A percentile compares a stretch with the other conserved stretches of the same genome.
Conservation (phyloP, 2,329 filamentous ascomycete species). For the Orbilia oligospora region DNA sequence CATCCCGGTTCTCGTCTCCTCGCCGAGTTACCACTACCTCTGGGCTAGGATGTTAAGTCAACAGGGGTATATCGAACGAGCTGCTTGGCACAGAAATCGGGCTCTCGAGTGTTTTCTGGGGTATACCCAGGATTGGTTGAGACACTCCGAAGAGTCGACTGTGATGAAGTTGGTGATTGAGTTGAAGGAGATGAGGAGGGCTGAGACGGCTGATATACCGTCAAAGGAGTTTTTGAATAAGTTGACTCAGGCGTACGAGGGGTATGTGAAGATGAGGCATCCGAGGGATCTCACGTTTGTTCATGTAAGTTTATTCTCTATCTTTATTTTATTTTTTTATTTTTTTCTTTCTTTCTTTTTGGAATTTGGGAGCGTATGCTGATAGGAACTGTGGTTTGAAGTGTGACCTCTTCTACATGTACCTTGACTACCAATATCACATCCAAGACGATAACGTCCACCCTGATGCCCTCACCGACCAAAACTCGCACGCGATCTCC, state of each 20-base stretch:
- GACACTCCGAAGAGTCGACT: constrained; percentile 14
- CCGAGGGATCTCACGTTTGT: constrained; percentile 37
- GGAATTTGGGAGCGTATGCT: background rate
- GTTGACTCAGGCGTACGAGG: constrained; percentile 27
- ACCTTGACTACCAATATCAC: constrained; percentile 31
- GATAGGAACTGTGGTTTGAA: background rate
- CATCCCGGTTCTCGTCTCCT: constrained; percentile 11
- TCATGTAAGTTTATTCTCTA: constrained; percentile 37
- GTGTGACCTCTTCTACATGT: constrained; percentile 45
- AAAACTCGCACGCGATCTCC: constrained; percentile 7
- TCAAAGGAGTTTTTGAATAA: constrained; percentile 19
- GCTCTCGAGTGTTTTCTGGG: constrained; percentile 35
- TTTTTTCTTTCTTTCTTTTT: constrained; percentile 1
- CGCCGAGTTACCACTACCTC: constrained; percentile 42
- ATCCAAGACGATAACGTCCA: background rate
- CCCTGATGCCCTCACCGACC: background rate
- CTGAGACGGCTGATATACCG: constrained; percentile 3
- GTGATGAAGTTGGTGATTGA: constrained; percentile 26
- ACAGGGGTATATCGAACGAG: constrained; percentile 32
- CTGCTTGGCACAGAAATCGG: constrained; percentile 8
- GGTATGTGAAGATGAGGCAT: constrained; percentile 35
- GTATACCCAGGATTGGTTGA: constrained; percentile 28
- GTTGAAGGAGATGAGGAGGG: constrained; percentile 31
- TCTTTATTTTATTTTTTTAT: background rate
- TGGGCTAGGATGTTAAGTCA: constrained; percentile 23